Percentiles rank a stretch among this genome's conserved stretches.
These are phyloP conservation scores for Hanseniaspora occidentalis DNA, from an alignment of 805 yeast species.

Conservation along the genomic window DNA sequence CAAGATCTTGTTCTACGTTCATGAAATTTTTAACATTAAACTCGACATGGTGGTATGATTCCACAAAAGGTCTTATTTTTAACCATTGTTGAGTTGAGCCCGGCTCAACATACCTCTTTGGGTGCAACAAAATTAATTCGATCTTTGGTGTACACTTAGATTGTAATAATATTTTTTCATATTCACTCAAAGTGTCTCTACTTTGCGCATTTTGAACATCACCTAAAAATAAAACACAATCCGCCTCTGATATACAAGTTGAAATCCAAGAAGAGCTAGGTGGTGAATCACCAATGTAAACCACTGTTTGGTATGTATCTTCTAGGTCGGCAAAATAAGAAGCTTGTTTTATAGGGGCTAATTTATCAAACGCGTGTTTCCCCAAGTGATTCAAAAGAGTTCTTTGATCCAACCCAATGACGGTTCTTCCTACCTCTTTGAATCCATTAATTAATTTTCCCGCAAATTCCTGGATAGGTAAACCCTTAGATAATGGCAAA, in stretches of 20 bases:
- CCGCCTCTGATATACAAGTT: slow-evolving; percentile 90
- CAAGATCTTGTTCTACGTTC: not conserved
- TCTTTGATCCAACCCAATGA: slow-evolving; percentile 73
- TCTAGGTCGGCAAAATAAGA: slow-evolving; percentile 88
- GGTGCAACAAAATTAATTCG: slow-evolving; percentile 74
- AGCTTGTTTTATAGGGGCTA: slow-evolving; percentile 73
- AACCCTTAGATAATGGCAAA: slow-evolving; percentile 62
- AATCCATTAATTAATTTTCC: slow-evolving; percentile 58
- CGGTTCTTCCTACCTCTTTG: slow-evolving; percentile 56
- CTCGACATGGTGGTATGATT: slow-evolving; percentile 85
- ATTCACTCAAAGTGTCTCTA: slow-evolving; percentile 56
- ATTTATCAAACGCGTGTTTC: slow-evolving; percentile 80
- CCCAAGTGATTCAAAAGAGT: slow-evolving; percentile 73
- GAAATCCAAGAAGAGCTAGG: slow-evolving; percentile 80
- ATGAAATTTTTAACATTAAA: slow-evolving; percentile 22
- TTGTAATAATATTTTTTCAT: slow-evolving; percentile 62
- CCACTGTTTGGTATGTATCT: slow-evolving; percentile 76
- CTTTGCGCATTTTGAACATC: slow-evolving; percentile 39
- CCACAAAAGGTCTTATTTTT: slow-evolving; percentile 78
- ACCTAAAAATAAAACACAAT: slow-evolving; percentile 80
- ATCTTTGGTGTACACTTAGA: slow-evolving; percentile 77
- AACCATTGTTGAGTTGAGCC: slow-evolving; percentile 83
- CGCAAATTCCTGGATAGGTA: slow-evolving; percentile 86
- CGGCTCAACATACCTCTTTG: slow-evolving; percentile 68
- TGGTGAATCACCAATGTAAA: slow-evolving; percentile 80